phyloP scores from a whole-genome alignment of 1,284 basidiomycete species.

The Agroathelia rolfsii region DNA sequence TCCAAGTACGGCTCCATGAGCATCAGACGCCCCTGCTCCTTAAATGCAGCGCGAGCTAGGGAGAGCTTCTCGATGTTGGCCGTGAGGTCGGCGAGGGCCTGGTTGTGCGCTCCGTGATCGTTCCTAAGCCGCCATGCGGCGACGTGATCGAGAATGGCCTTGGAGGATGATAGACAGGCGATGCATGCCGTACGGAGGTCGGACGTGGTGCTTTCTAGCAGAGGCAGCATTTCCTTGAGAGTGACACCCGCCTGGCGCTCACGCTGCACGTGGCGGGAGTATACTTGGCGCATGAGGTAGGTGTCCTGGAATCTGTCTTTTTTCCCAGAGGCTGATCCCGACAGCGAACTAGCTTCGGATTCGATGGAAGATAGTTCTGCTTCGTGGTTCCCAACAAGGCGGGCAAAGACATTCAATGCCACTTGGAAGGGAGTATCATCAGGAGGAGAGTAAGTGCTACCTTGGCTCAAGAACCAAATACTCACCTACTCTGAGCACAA shows the following conservation, averaged over 20 bases:
- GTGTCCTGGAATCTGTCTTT: conserved; percentile 24
- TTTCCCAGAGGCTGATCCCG: conserved; percentile 8
- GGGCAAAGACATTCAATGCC: too few relatives aligned
- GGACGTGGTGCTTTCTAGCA: conserved; percentile 32
- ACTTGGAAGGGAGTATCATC: too few relatives aligned
- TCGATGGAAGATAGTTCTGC: not conserved
- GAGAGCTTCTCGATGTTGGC: too few relatives aligned
- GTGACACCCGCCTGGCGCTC: conserved; percentile 29
- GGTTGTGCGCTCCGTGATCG: conserved; percentile 16
- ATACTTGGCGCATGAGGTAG: conserved; percentile 30
- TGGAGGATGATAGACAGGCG: conserved; percentile 24
- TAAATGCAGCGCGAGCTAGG: too few relatives aligned
- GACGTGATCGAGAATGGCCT: conserved; percentile 29
- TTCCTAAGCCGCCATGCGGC: conserved; percentile 37
- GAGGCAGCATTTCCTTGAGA: conserved; percentile 39
- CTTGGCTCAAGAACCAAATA: conserved; percentile 6
- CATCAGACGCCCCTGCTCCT: too few relatives aligned
- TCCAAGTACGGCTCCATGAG: too few relatives aligned
- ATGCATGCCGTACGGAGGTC: conserved; percentile 31
- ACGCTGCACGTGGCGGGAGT: conserved; percentile 18
- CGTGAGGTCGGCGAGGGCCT: conserved; percentile 29
- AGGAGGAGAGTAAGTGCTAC: too few relatives aligned
- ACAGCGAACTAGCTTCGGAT: conserved; percentile 7
- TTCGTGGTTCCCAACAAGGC: conserved; percentile 8
- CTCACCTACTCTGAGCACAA: conserved; percentile 34